These are phyloP conservation scores for Penicillium vulpinum DNA, from an alignment of 2,329 filamentous ascomycete genomes.

Conservation along the genomic window DNA sequence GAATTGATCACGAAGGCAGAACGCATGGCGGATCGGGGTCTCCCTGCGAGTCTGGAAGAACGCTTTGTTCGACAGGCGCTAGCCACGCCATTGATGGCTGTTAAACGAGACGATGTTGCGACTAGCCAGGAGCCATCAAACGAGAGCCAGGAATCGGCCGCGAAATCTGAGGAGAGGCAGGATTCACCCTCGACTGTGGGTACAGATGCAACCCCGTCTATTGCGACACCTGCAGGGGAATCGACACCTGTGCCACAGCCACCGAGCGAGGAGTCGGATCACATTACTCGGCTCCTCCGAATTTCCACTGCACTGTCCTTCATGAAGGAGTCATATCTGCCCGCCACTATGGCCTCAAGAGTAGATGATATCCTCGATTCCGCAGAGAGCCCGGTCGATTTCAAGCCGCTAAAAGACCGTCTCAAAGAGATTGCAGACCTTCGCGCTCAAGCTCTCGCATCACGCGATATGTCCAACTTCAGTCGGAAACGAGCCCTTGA, in stretches of 20 bases:
- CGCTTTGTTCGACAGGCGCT: slow-evolving; percentile 75
- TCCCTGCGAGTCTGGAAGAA: slow-evolving; percentile 82
- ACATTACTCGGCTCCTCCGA: slow-evolving; percentile 47
- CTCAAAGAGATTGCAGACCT: slow-evolving; percentile 65
- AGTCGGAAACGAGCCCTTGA: slow-evolving; percentile 43
- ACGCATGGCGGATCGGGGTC: slow-evolving; percentile 61
- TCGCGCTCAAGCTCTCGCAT: slow-evolving; percentile 68
- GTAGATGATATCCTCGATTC: slow-evolving; percentile 43
- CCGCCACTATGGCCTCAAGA: slow-evolving; percentile 37
- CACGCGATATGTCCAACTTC: slow-evolving; percentile 58
- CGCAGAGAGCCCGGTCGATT: slow-evolving; percentile 58
- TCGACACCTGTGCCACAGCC: slow-evolving; percentile 43
- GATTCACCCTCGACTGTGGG: slow-evolving; percentile 35
- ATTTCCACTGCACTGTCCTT: slow-evolving; percentile 53
- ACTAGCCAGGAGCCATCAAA: slow-evolving; percentile 26
- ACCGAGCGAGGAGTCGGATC: slow-evolving; percentile 32
- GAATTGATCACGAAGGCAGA: slow-evolving; percentile 71
- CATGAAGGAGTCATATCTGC: slow-evolving; percentile 52
- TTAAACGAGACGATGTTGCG: slow-evolving; percentile 58
- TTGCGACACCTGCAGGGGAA: slow-evolving; percentile 40
- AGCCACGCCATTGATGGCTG: slow-evolving; percentile 71
- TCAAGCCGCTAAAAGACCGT: slow-evolving; percentile 69
- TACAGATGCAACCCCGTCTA: slow-evolving; percentile 37
- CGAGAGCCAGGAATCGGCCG: slow-evolving; percentile 26
- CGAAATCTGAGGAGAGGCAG: slow-evolving; percentile 28